phyloP scores from a whole-genome alignment of 2,329 filamentous ascomycete genomes.

The Cladosporium sp. region DNA sequence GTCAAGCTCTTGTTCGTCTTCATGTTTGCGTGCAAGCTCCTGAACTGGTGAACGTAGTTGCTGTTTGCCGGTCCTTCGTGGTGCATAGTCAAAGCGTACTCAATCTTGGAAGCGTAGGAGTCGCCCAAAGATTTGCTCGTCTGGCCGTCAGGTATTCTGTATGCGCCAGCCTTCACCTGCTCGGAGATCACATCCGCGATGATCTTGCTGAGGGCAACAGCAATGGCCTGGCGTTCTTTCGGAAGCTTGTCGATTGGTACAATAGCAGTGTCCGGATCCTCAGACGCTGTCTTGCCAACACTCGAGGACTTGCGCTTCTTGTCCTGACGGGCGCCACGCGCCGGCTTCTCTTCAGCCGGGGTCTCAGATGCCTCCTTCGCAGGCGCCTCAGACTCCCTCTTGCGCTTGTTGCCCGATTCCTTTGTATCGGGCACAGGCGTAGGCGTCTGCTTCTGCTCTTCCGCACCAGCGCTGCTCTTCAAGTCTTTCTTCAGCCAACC shows the following conservation, averaged over 20 bases:
- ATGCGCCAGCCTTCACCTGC: constrained; percentile 62
- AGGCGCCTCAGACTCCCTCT: constrained; percentile 19
- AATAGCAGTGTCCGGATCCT: constrained; percentile 30
- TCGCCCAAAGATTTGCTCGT: constrained; percentile 63
- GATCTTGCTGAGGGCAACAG: constrained; percentile 66
- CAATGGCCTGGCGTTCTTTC: constrained; percentile 65
- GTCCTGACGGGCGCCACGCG: constrained; percentile 23
- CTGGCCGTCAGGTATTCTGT: constrained; percentile 59
- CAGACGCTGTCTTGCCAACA: constrained; percentile 11
- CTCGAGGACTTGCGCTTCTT: constrained; percentile 35
- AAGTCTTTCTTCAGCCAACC: constrained; percentile 32
- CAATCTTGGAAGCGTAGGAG: constrained; percentile 71
- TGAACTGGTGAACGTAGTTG: constrained; percentile 61
- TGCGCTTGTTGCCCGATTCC: constrained; percentile 30
- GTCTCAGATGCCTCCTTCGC: constrained; percentile 12
- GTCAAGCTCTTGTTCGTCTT: constrained; percentile 82
- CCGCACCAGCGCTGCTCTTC: constrained; percentile 24
- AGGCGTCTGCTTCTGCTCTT: constrained; percentile 31
- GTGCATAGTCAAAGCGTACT: constrained; percentile 61
- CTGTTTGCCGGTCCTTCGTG: constrained; percentile 50
- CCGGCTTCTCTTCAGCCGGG: constrained; percentile 18
- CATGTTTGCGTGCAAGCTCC: constrained; percentile 77
- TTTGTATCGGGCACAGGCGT: constrained; percentile 8
- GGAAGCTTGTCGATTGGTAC: constrained; percentile 50
- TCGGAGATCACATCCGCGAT: constrained; percentile 63